Conservation (phyloP, 495 filamentous ascomycete genomes). For the Tirmania nivea region DNA sequence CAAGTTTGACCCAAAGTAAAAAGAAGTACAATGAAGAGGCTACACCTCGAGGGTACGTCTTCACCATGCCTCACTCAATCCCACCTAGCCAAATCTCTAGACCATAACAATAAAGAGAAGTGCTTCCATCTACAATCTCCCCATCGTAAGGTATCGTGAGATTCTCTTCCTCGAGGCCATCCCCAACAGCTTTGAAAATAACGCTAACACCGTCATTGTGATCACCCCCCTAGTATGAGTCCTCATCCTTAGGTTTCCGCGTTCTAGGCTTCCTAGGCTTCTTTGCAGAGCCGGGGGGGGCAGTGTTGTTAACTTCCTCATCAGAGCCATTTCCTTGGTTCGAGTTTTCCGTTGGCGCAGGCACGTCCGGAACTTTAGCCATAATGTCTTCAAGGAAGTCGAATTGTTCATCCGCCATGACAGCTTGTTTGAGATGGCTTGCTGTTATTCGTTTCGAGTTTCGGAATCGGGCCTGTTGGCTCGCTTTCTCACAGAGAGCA, state of each 20-base stretch:
- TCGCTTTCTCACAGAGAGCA: constrained; percentile 64
- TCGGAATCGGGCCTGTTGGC: constrained; percentile 56
- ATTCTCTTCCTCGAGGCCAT: too few relatives aligned
- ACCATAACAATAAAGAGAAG: too few relatives aligned
- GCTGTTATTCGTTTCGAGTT: constrained; percentile 77
- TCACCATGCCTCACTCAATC: too few relatives aligned
- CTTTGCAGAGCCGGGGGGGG: not conserved
- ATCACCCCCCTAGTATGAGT: constrained; percentile 4
- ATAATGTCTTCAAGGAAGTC: constrained; percentile 91
- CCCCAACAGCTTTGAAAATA: too few relatives aligned
- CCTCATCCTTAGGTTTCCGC: constrained; percentile 13
- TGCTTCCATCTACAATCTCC: too few relatives aligned
- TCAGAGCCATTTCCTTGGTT: not conserved
- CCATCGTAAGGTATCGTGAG: too few relatives aligned
- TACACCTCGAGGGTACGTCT: too few relatives aligned
- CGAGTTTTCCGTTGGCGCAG: constrained; percentile 13
- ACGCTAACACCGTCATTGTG: too few relatives aligned
- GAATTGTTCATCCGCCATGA: constrained; percentile 65
- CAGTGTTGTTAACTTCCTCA: not conserved
- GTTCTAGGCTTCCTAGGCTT: constrained; percentile 14
- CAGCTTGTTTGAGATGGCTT: constrained; percentile 72
- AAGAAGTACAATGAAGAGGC: too few relatives aligned
- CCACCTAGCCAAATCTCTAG: too few relatives aligned
- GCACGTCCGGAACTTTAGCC: constrained; percentile 55
- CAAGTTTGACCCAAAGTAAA: too few relatives aligned